Evolutionary conservation across 768 basidiomycete species (phyloP).

Genomic region (Suillus ampliporus): DNA sequence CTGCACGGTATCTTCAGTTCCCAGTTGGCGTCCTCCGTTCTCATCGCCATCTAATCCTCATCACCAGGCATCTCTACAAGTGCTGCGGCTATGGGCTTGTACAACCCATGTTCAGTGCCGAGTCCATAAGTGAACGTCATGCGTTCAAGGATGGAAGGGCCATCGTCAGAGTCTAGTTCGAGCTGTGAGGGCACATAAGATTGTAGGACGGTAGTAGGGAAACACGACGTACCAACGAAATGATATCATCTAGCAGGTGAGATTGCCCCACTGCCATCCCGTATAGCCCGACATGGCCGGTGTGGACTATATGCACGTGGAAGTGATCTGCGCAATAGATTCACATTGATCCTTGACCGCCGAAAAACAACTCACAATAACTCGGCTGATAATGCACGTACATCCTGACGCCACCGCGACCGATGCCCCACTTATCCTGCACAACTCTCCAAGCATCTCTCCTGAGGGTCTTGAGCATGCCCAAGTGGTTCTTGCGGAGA

Average conservation of each 20-base stretch:
- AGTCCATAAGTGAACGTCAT: slow-evolving; percentile 85
- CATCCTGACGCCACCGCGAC: slow-evolving; percentile 67
- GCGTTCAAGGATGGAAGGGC: slow-evolving; percentile 61
- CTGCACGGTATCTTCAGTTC: background rate
- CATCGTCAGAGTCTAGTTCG: slow-evolving; percentile 30
- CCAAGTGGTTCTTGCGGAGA: slow-evolving; percentile 62
- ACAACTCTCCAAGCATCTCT: slow-evolving; percentile 58
- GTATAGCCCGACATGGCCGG: slow-evolving; percentile 56
- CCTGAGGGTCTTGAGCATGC: slow-evolving; percentile 69
- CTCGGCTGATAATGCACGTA: slow-evolving; percentile 96
- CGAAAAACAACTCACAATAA: slow-evolving; percentile 69
- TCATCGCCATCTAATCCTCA: background rate
- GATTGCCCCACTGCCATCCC: slow-evolving; percentile 91
- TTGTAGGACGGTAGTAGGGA: background rate
- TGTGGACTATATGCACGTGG: slow-evolving; percentile 91
- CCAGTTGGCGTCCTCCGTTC: background rate
- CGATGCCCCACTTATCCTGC: slow-evolving; percentile 68
- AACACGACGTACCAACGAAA: slow-evolving; percentile 66
- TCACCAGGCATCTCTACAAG: slow-evolving; percentile 27
- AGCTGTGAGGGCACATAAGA: background rate
- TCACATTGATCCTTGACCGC: background rate
- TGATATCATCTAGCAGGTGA: slow-evolving; percentile 91
- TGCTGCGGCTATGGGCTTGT: slow-evolving; percentile 47
- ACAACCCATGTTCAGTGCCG: slow-evolving; percentile 82
- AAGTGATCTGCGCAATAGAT: slow-evolving; percentile 74